Percentiles rank a stretch among this genome's conserved stretches.
phyloP scores from a whole-genome alignment of 257 asterid species.

The Primulina huaijiensis region DNA sequence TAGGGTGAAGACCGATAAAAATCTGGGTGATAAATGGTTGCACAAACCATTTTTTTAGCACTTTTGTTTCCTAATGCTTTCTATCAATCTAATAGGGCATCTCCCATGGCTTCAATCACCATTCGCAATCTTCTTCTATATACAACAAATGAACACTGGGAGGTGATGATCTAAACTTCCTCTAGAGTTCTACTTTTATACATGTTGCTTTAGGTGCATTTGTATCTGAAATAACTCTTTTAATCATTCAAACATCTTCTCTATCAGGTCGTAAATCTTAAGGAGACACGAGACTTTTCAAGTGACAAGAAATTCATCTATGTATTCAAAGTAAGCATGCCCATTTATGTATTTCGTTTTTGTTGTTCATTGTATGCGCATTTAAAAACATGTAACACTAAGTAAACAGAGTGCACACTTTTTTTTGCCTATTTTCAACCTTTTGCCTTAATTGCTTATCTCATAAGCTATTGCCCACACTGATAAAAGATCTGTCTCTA shows the following conservation, averaged over 20 bases:
- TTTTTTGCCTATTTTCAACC: slow-evolving; percentile 5
- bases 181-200: slow-evolving; percentile 16
- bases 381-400: slow-evolving; percentile 13
- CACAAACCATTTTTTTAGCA: slow-evolving; percentile 15
- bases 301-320: slow-evolving; percentile 84
- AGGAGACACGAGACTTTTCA: slow-evolving; percentile 95
- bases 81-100: slow-evolving; percentile 64
- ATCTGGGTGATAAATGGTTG: slow-evolving; percentile 12
- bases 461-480: slow-evolving; percentile 7
- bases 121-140: slow-evolving; percentile 82
- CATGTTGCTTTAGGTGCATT: slow-evolving; percentile 26
- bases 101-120: slow-evolving; percentile 98
- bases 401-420: not conserved
- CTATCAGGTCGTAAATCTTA: slow-evolving; percentile 86
- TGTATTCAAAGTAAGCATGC: slow-evolving; percentile 75
- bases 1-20: slow-evolving; percentile 14
- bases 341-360: slow-evolving; percentile 16
- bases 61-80: slow-evolving; percentile 21
- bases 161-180: slow-evolving; percentile 50
- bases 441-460: slow-evolving; percentile 19
- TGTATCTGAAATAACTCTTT: slow-evolving; percentile 23
- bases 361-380: slow-evolving; percentile 24
- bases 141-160: slow-evolving; percentile 92
- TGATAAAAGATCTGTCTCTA: slow-evolving; percentile 4
- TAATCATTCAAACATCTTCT: slow-evolving; percentile 22